Base-by-base conservation (phyloP, 768 basidiomycete genomes). In the Mycena alexandri region DNA sequence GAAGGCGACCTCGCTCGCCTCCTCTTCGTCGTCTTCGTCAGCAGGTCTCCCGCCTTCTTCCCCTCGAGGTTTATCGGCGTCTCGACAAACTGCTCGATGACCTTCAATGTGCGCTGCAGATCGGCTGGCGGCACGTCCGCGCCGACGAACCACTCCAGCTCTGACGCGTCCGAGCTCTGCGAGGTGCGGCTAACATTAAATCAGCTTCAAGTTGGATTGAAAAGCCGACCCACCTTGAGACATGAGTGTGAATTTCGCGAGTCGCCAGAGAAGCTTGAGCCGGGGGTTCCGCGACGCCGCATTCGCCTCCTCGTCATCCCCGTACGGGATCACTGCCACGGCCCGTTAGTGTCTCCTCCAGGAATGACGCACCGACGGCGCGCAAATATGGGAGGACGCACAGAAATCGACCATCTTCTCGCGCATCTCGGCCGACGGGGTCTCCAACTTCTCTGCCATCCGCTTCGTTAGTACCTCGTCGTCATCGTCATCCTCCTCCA, bases 1-100 rank as follows among this genome's bases (percentile, higher is more conserved):
- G 83, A 82, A 17, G 86, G 83, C 53, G 84, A 83, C 63, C 84
- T 83, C 41, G 81, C 81, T 63, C 89, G 86, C 61, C 88, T 67
- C 55, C 56, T 53, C 50, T 85, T 77, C 74, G 90, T 90, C 80
- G 38, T 38, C 38, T 38, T 91, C 6, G 29, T 29, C 50, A 98
- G 79, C 50, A 98, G 81, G 55, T 91, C 85, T 2, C 89, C 38
- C 10, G 38, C 38, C 38, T 38, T 38, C 38, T 38, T 38, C 38
- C 82, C 24, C 51, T 90, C 85, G 41, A 94, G 84, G 72, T 96
- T 89, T 71, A 97, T 85, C 29, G 29, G 29, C 34, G 83, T 85
- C 75, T 86, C 83, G 66, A 99, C 85, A 83, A 90, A 99, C 76
- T 94, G 91, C 74, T 90, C 85, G 79, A 99, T 92, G 69, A 96